These are phyloP conservation scores for Mimosa pudica DNA, from an alignment of 306 rosid species.

Conservation along the genomic window DNA sequence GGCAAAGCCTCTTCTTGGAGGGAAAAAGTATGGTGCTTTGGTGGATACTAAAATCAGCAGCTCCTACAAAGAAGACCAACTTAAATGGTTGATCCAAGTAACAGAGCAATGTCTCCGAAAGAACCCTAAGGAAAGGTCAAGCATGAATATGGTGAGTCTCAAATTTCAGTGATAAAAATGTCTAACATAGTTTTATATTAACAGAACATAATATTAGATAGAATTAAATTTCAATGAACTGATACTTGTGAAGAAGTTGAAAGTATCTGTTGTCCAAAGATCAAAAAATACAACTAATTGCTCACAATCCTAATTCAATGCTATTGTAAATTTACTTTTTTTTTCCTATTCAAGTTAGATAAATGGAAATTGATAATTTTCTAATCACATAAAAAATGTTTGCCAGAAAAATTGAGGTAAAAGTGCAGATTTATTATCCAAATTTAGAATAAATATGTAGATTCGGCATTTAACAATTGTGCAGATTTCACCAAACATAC, in stretches of 20 bases:
- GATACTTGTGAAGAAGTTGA: neutral
- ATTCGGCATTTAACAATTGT: too few relatives aligned
- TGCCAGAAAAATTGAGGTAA: neutral
- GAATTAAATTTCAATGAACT: neutral
- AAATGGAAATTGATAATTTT: neutral
- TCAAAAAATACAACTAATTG: neutral
- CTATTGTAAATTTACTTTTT: neutral
- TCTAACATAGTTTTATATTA: neutral
- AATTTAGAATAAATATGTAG: too few relatives aligned
- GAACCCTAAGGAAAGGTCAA: conserved; percentile 26
- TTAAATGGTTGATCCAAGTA: conserved; percentile 10
- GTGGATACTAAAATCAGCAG: conserved; percentile 21
- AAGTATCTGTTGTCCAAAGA: neutral
- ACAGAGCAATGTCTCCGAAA: conserved; percentile 27
- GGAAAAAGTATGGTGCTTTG: conserved; percentile 10
- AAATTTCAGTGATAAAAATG: neutral
- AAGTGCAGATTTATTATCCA: too few relatives aligned
- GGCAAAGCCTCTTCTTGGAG: conserved; percentile 25
- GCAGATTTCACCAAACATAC: too few relatives aligned
- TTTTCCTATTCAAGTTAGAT: conserved; percentile 1
- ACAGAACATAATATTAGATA: neutral
- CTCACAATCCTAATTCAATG: neutral
- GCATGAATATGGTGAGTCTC: conserved; percentile 23
- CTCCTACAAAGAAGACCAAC: conserved; percentile 26
- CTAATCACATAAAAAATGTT: neutral